Evolutionary conservation across 352 stramenopile species (phyloP), one percentile per base, ranked within the genome.

Genomic region (Pythium volutum): DNA sequence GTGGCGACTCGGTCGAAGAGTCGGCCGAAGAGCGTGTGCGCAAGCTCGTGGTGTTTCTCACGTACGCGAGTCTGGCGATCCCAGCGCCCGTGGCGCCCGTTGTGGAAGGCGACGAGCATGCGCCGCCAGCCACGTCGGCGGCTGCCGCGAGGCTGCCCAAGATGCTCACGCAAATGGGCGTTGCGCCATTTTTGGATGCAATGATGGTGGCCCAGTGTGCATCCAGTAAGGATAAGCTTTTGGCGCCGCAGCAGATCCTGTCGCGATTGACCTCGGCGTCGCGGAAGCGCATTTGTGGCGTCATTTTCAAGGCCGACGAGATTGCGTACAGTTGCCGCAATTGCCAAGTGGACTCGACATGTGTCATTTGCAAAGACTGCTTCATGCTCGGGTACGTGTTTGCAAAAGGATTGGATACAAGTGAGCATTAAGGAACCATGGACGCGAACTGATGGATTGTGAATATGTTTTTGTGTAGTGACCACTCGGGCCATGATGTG

Each of bases 321-420:
- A 87, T 95, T 46, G 79, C 84, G 34, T 95, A 95, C 69, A 95
- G 86, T 60, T 95, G 86, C 62, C 86, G 86, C 54, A 87, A 93
- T 62, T 95, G 86, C 70, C 84, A 95, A 55, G 61, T 92, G 9
- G 86, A 95, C 57, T 86, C 84, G 41, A 91, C 86, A 22, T 93
- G 84, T 51, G 86, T 93, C 27, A 93, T 89, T 57, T 95, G 87
- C 63, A 88, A 91, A 59, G 80, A 91, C 26, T 95, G 87, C 62
- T 95, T 94, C 61, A 87, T 82, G 43, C 71, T 87, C 33, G 91
- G 87, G 77, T 87, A 73, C 47, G 70, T 49, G 7, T 27, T 23
- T 36, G 12, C 12, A 2, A 36, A 36, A 11, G 8, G 8, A 36
- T 36, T 36, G 36, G 2, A 43, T 43, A 14, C 12, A 7, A 12